Conservation (phyloP, 169 alveolate genomes). For the Cryptosporidium sp. region DNA sequence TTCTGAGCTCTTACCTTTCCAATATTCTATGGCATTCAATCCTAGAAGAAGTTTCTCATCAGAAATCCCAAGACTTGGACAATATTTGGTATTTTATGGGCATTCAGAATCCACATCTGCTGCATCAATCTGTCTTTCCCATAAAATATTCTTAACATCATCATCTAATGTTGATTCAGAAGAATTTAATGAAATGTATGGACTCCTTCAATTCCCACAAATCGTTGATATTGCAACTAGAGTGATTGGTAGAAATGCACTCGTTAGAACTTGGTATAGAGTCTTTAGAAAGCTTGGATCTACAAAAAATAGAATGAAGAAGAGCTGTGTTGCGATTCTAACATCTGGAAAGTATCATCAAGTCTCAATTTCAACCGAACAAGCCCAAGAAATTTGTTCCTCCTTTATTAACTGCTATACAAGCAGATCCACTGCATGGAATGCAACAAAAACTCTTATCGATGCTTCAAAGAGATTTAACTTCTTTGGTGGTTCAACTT, state of each 20-base stretch:
- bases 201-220: constrained; percentile 60
- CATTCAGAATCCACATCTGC: constrained; percentile 70
- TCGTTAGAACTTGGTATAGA: constrained; percentile 39
- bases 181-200: constrained; percentile 45
- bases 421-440: constrained; percentile 50
- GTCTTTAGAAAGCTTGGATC: constrained; percentile 21
- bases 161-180: constrained; percentile 10
- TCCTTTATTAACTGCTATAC: constrained; percentile 41
- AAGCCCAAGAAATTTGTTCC: constrained; percentile 54
- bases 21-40: constrained; percentile 42
- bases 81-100: constrained; percentile 52
- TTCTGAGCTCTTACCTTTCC: constrained; percentile 50
- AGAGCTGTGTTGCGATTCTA: constrained; percentile 44
- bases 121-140: constrained; percentile 62
- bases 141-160: constrained; percentile 8
- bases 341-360: constrained; percentile 69
- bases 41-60: constrained; percentile 30
- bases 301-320: constrained; percentile 31
- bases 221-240: constrained; percentile 45
- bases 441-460: constrained; percentile 31
- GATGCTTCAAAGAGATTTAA: constrained; percentile 38
- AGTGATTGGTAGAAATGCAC: constrained; percentile 41
- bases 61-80: constrained; percentile 52
- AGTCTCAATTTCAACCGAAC: constrained; percentile 21
- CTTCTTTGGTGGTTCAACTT: constrained; percentile 69